Conservation (phyloP, 495 filamentous ascomycete genomes). For the Extremus antarcticus region DNA sequence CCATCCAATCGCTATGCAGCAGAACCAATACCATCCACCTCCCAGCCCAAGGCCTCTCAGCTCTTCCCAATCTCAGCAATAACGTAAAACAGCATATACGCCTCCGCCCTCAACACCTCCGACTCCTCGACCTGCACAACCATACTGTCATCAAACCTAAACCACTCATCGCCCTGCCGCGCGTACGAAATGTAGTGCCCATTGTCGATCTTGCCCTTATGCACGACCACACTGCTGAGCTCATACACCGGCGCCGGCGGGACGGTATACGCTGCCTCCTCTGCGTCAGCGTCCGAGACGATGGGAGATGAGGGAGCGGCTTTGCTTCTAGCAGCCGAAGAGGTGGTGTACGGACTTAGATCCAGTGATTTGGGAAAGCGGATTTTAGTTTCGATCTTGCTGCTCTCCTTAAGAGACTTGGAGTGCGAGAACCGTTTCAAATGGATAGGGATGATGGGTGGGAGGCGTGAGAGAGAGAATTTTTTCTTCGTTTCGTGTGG, state of each 20-base stretch:
- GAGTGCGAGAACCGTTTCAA: slow-evolving; percentile 43
- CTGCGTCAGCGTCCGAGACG: neutral
- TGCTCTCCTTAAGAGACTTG: slow-evolving; percentile 28
- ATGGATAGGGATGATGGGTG: slow-evolving; percentile 82
- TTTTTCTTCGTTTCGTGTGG: slow-evolving; percentile 65
- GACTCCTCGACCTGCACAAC: slow-evolving; percentile 67
- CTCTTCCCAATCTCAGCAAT: slow-evolving; percentile 4
- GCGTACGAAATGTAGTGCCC: slow-evolving; percentile 88
- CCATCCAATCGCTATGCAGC: neutral
- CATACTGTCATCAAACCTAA: slow-evolving; percentile 82
- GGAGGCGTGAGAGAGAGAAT: slow-evolving; percentile 64
- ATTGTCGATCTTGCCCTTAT: slow-evolving; percentile 76
- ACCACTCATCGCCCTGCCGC: slow-evolving; percentile 75
- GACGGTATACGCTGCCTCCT: no score
- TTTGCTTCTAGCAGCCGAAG: slow-evolving; percentile 28
- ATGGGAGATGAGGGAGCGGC: slow-evolving; percentile 10
- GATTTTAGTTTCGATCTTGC: slow-evolving; percentile 72
- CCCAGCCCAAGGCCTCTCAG: neutral
- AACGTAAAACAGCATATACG: slow-evolving; percentile 76
- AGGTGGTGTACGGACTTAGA: slow-evolving; percentile 76
- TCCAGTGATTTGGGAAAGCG: slow-evolving; percentile 77
- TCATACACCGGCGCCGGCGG: slow-evolving; percentile 48
- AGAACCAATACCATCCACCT: neutral
- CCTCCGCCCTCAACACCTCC: slow-evolving; percentile 69
- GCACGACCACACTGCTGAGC: slow-evolving; percentile 72